These are phyloP conservation scores for Asterophora lycoperdoides DNA, from an alignment of 768 basidiomycete species.

Conservation along the genomic window DNA sequence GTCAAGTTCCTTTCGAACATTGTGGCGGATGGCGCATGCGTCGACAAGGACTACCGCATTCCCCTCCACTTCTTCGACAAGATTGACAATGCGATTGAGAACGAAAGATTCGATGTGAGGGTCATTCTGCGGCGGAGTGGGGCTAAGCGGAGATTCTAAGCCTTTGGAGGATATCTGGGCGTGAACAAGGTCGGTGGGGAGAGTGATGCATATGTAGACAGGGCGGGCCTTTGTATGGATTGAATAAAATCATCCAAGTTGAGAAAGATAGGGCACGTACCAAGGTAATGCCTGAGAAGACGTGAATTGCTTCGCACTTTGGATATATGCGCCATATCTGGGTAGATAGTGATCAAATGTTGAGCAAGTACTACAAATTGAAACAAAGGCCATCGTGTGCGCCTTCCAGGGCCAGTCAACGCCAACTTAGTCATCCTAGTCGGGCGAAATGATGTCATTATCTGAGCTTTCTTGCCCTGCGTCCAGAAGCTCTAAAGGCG, in stretches of 20 bases:
- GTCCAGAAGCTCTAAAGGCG: too few relatives aligned
- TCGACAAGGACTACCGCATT: conserved; percentile 78
- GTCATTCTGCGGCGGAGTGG: conserved; percentile 48
- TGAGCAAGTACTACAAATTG: too few relatives aligned
- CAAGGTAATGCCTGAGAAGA: conserved; percentile 57
- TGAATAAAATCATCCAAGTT: background rate
- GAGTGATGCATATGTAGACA: conserved; percentile 78
- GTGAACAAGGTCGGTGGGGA: conserved; percentile 81
- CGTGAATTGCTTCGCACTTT: conserved; percentile 73
- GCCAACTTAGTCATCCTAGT: too few relatives aligned
- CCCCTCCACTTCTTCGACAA: conserved; percentile 57
- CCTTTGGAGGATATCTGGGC: conserved; percentile 61
- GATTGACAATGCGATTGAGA: conserved; percentile 64
- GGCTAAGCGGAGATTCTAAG: conserved; percentile 55
- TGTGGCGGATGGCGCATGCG: conserved; percentile 74
- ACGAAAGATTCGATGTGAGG: conserved; percentile 61
- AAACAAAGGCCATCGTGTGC: too few relatives aligned
- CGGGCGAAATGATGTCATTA: too few relatives aligned
- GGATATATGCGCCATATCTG: conserved; percentile 77
- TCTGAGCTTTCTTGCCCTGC: too few relatives aligned
- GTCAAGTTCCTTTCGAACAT: conserved; percentile 55
- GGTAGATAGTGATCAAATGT: background rate
- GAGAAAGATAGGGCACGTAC: conserved; percentile 25
- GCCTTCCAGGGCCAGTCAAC: too few relatives aligned
- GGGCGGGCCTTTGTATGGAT: conserved; percentile 60